Conservation (phyloP, 306 rosid genomes). For the Pachyrhizus erosus region DNA sequence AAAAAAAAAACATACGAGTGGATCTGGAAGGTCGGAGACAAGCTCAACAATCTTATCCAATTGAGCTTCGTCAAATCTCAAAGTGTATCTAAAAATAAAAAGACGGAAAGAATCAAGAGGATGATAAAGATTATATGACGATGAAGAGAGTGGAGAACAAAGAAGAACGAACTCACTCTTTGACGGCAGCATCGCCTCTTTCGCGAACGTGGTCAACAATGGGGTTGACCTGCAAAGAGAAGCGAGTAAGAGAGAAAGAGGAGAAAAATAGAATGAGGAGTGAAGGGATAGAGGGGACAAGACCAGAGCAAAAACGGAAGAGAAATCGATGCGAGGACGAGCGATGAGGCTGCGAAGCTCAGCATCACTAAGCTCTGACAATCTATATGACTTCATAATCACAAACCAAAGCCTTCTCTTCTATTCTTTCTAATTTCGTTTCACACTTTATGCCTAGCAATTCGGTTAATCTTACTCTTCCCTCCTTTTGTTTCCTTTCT, state of each 20-base stretch:
- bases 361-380: constrained; percentile 60
- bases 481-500: too few species aligned
- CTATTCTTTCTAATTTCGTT: too few species aligned
- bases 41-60: constrained; percentile 58
- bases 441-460: too few species aligned
- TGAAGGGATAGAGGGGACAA: not conserved
- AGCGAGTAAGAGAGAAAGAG: not conserved
- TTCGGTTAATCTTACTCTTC: too few species aligned
- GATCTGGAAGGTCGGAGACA: constrained; percentile 78
- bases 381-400: constrained; percentile 72
- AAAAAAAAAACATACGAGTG: constrained; percentile 58
- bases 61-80: constrained; percentile 69
- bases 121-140: not conserved
- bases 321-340: constrained; percentile 87
- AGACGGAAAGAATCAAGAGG: not conserved
- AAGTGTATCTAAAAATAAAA: constrained; percentile 60
- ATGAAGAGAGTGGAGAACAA: not conserved
- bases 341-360: constrained; percentile 70
- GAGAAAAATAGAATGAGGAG: not conserved
- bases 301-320: constrained; percentile 72
- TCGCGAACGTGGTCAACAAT: constrained; percentile 68
- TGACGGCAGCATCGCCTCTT: constrained; percentile 74
- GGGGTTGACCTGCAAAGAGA: constrained; percentile 64
- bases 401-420: too few species aligned
- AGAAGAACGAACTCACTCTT: constrained; percentile 64